Evolutionary conservation across 371 early-diverging fungal species (phyloP), one percentile per base, ranked within the genome.

Genomic region (Apophysomyces trapeziformis): DNA sequence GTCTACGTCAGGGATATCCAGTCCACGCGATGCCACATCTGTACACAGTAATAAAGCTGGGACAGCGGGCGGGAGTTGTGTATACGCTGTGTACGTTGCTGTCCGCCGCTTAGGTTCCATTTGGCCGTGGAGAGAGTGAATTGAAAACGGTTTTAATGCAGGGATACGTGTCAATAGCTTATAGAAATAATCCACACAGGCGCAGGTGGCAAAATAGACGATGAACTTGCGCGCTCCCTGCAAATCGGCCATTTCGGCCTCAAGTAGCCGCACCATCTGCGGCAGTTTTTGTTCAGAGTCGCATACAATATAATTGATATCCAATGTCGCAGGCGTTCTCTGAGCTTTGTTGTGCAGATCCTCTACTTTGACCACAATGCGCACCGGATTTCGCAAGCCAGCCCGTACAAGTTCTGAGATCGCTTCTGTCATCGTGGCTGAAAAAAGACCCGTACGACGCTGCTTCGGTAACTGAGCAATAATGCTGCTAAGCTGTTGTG

Each of bases 1-100:
- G 66, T 99, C 99, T 3, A 99, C 95, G 79, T 96, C 94, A 1
- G 97, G 94, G 60, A 99, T 91, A 84, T 99, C 99, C 39, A 99
- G 74, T 9, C 99, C 99, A 61, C 99, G 90, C 0, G 99, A 95
- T 11, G 98, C 98, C 12, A 99, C 93, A 84, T 99, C 99, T 0
- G 99, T 99, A 73, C 97, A 96, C 12, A 99, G 73, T 61, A 99
- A 78, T 11, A 97, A 68, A 12, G 90, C 91, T 3, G 88, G 82
- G n/a, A 85, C 85, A 16, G 85, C 85, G 13, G 85, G 68, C 14
- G 89, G 85, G 7, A 90, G 68, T 35, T 79, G 74, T 0, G 86
- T 81, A 56, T 90, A 93, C 9, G 85, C 61, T 8, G 83, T 82
- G 69, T 86, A 92, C 0, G 91, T 89, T 7, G 86, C 77, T 9